Base-by-base conservation (phyloP, 1,139 yeast genomes). In the Yamadazyma songkhlaensis region DNA sequence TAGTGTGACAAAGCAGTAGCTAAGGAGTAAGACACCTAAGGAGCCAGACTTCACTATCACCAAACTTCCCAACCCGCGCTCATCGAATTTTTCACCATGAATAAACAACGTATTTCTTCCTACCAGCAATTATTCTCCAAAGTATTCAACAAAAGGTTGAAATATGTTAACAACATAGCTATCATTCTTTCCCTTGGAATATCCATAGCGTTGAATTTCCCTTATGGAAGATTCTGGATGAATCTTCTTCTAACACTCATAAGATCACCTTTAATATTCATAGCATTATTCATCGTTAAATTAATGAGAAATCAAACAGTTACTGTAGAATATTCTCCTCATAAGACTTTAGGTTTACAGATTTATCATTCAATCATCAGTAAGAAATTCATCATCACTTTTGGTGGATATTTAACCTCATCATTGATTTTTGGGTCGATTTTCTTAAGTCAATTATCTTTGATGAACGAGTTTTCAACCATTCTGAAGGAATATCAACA, bases 341-440 rank as follows among this genome's bases (percentile, higher is more conserved):
- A 73, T 46, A 72, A 77, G 37, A 79, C 81, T 10, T 57, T 74
- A 34, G 62, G 73, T 1, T 66, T 68, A 15, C 81, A 75, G 37
- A 46, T 78, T 1, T 50, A 71, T 29, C 72, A 76, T 11, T 70
- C 77, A 15, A 36, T 80, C n/a, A 43, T 71, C 14, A 65, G 76
- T 9, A 54, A 57, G 30, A 64, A 62, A 34, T 74, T 67, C 41
- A 39, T 71, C 24, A 54, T 63, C 17, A 61, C 63, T 29, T 50
- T 60, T 12, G 44, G 55, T 2, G 67, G 65, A 11, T 78, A 69
- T 54, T 48, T 51, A 32, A 44, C 62, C 5, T 74, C 80, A 10
- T 63, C 74, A 4, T 50, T 53, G 13, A 49, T 63, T 9, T 44
- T 44, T 53, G 66, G 44, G 46, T 60, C 37, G 57, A 54, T 49